Evolutionary conservation across 352 stramenopile genomes (phyloP), one percentile per base, ranked within the genome.

Genomic region (Stramenopiles sp.): DNA sequence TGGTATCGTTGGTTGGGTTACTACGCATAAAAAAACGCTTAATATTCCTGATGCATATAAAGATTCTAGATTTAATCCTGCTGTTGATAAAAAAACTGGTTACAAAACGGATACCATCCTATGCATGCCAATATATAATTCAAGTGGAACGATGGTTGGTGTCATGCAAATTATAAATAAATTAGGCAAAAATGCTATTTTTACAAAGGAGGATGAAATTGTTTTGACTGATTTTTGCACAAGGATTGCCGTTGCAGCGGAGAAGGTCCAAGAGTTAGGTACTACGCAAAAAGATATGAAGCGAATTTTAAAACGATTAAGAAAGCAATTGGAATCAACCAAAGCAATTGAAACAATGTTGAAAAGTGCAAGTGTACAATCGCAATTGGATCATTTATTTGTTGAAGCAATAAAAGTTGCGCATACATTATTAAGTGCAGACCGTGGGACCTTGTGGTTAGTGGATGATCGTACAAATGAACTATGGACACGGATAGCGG

Each of bases 401-500:
- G 13, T 53, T 13, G 38, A 53, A 53, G 38, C 38, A 4, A 53
- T 53, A 13, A 53, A 53, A 53, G 38, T 53, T 13, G 38, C 38
- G 38, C 38, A 53, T 53, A 53, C 38, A 53, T 86, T 96, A 65
- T 86, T 96, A 7, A 87, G 92, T 79, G 38, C 38, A 13, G 92
- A 97, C 80, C 88, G 92, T 1, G 94, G 90, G 77, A 94, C 91
- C 29, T 84, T 97, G 0, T 97, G 95, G 83, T 92, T 97, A 73
- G 84, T 95, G n/a, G 91, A 97, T 80, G 87, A 91, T 30, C 83
- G 86, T 74, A 93, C 91, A 76, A 90, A 89, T 77, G 90, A 96
- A 80, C 86, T 97, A 4, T 93, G 91, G 91, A 92, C 90, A 33
- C 82, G 94, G 0, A 90, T 93, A 80, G 90, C 89, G 7, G 89